Conservation (phyloP, 1,284 basidiomycete genomes). For the Trametes pubescens region DNA sequence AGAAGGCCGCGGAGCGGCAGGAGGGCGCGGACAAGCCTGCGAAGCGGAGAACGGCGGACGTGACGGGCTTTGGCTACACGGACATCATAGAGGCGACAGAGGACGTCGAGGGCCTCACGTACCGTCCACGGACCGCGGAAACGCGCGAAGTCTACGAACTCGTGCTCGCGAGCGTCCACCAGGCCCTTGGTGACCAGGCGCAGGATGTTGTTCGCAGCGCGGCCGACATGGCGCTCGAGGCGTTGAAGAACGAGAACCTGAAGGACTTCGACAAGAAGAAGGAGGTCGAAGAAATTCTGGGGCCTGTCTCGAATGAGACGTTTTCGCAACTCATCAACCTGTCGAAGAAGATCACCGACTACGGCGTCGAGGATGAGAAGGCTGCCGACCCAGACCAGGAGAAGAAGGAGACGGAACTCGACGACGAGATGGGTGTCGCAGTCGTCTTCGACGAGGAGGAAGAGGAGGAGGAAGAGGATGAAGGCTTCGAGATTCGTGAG, state of each 20-base stretch:
- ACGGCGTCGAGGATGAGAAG: conserved; percentile 86
- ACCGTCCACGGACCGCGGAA: conserved; percentile 93
- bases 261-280: conserved; percentile 99
- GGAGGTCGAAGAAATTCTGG: conserved; percentile 88
- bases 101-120: conserved; percentile 92
- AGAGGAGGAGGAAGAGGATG: conserved; percentile 89
- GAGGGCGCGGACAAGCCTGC: conserved; percentile 64
- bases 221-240: conserved; percentile 90
- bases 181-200: conserved; percentile 91
- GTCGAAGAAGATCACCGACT: conserved; percentile 97
- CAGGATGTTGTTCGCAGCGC: conserved; percentile 96
- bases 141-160: conserved; percentile 96
- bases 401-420: conserved; percentile 82
- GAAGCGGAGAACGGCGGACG: conserved; percentile 60
- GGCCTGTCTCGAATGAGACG: conserved; percentile 73
- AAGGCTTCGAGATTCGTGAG: conserved; percentile 82
- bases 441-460: conserved; percentile 98
- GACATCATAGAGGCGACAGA: conserved; percentile 95
- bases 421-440: conserved; percentile 94
- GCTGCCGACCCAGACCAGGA: conserved; percentile 80
- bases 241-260: conserved; percentile 88
- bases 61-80: conserved; percentile 76
- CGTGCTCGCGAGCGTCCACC: conserved; percentile 86
- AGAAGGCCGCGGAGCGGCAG: conserved; percentile 69
- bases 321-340: conserved; percentile 91